phyloP scores from a whole-genome alignment of 2,329 filamentous ascomycete species.

The Metarhizium rileyi region DNA sequence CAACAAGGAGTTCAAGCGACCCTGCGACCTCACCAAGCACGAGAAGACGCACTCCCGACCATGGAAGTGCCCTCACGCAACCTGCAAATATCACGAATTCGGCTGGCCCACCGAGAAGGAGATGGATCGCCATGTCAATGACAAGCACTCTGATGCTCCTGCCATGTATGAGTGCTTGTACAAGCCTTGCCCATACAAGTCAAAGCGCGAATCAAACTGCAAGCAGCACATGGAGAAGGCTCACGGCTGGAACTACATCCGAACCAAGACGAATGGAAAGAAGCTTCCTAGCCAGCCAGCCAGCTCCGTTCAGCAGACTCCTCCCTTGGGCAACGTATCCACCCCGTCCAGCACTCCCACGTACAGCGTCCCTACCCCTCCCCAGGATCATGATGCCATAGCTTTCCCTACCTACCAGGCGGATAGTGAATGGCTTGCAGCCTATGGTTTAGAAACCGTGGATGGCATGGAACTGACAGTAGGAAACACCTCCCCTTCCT shows the following conservation, averaged over 20 bases:
- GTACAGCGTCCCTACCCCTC: slow-evolving; percentile 47
- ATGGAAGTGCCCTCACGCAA: slow-evolving; percentile 77
- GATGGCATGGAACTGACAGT: slow-evolving; percentile 31
- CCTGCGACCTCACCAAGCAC: slow-evolving; percentile 96
- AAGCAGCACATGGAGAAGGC: slow-evolving; percentile 99
- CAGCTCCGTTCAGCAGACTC: slow-evolving; percentile 42
- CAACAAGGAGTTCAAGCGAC: slow-evolving; percentile 87
- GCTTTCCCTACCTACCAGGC: slow-evolving; percentile 39
- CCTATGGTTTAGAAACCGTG: slow-evolving; percentile 23
- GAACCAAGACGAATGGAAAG: slow-evolving; percentile 86
- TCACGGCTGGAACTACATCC: slow-evolving; percentile 81
- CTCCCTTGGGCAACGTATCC: slow-evolving; percentile 50
- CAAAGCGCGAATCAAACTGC: slow-evolving; percentile 92
- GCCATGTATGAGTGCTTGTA: slow-evolving; percentile 76
- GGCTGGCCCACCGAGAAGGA: slow-evolving; percentile 98
- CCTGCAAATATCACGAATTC: slow-evolving; percentile 82
- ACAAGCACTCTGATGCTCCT: slow-evolving; percentile 80
- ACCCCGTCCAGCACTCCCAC: slow-evolving; percentile 48
- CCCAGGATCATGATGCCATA: slow-evolving; percentile 33
- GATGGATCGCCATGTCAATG: slow-evolving; percentile 89
- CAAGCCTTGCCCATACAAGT: slow-evolving; percentile 81
- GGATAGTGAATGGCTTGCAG: slow-evolving; percentile 34
- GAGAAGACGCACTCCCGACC: slow-evolving; percentile 95
- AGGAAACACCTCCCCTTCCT: slow-evolving; percentile 28
- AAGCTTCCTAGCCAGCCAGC: slow-evolving; percentile 35